Percentiles rank a stretch among this genome's conserved stretches.
Evolutionary conservation across 495 filamentous ascomycete species (phyloP).

Genomic region (Aspergillus asperescens): DNA sequence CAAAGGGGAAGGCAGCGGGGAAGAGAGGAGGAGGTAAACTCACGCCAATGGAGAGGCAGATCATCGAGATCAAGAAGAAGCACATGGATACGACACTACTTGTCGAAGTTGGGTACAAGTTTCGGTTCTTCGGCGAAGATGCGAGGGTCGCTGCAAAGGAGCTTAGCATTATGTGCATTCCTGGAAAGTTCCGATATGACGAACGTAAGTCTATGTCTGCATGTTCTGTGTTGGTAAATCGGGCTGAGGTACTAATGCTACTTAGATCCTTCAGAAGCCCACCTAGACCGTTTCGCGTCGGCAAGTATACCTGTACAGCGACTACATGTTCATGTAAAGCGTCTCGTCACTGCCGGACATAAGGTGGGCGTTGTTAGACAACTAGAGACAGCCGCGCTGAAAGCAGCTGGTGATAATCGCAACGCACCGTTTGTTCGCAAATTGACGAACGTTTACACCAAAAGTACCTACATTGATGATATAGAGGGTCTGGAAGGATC

Average conservation of each 20-base stretch:
- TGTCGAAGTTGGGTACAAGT: conserved; percentile 97
- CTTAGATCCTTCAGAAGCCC: conserved; percentile 79
- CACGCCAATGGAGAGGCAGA: conserved; percentile 90
- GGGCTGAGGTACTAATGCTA: neutral
- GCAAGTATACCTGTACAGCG: conserved; percentile 93
- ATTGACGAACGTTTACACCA: conserved; percentile 95
- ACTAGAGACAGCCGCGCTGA: conserved; percentile 96
- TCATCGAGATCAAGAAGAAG: conserved; percentile 88
- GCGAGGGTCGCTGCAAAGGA: conserved; percentile 85
- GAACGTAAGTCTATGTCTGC: conserved; percentile 60
- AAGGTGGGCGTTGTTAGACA: conserved; percentile 96
- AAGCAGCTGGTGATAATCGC: conserved; percentile 91
- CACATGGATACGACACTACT: conserved; percentile 85
- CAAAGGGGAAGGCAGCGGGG: conserved; percentile 49
- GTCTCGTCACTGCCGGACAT: conserved; percentile 83
- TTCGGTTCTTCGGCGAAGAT: conserved; percentile 96
- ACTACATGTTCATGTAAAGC: conserved; percentile 90
- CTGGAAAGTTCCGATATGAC: conserved; percentile 90
- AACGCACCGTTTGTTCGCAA: conserved; percentile 90
- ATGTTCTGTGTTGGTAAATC: neutral
- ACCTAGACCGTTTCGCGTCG: conserved; percentile 87
- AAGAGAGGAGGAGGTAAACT: conserved; percentile 72
- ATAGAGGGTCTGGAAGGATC: conserved; percentile 67
- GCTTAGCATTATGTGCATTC: conserved; percentile 92
- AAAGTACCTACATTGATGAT: conserved; percentile 97